Base-by-base conservation (phyloP, 768 basidiomycete species). In the Boletus vinaceobasis region DNA sequence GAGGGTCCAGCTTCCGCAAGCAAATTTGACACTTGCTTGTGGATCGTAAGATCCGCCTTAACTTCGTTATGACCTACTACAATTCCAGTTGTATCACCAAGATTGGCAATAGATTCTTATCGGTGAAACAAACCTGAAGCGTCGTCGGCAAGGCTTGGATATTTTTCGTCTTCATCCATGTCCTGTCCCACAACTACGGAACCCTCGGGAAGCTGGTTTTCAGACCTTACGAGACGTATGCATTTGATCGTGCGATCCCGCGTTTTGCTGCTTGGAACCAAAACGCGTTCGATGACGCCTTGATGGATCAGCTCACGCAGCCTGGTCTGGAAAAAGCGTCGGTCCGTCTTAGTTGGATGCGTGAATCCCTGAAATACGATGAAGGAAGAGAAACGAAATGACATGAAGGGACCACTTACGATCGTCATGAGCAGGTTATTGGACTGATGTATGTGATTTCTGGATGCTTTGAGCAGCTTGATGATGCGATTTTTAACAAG, bases 291-390 rank as follows among this genome's bases (percentile, higher is more conserved):
- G 35, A 94, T 79, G 37, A 89, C 63, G 7, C 88, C 84, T 64
- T 87, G 81, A 49, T 83, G 80, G 19, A 89, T 79, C 62, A 94
- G 75, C 60, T 88, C 88, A 3, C 84, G 81, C 38, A 93, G 74
- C 42, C 90, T 79, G 35, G 79, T 82, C 64, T 85, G 83, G 67
- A 94, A 91, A 63, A 92, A 90, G 14, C 91, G 82, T n/a, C 91
- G 81, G 60, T 92, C 86, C 5, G 82, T 82, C 68, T 85, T 89
- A 5, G 80, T 84, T 32, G 88, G 89, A 65, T 85, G 84, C 21
- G 75, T 61, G 66, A 90, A 90, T 3, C 91, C 91, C 90, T 93
- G 53, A 5, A 39, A 49, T 21, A 49, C 4, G 35, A 38, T 70
- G 21, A 52, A 47, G n/a, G 19, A 5, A 26, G 17, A 32, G 13